Evolutionary conservation across 2,329 filamentous ascomycete genomes (phyloP).

Genomic region (Escovopsis weberi): DNA sequence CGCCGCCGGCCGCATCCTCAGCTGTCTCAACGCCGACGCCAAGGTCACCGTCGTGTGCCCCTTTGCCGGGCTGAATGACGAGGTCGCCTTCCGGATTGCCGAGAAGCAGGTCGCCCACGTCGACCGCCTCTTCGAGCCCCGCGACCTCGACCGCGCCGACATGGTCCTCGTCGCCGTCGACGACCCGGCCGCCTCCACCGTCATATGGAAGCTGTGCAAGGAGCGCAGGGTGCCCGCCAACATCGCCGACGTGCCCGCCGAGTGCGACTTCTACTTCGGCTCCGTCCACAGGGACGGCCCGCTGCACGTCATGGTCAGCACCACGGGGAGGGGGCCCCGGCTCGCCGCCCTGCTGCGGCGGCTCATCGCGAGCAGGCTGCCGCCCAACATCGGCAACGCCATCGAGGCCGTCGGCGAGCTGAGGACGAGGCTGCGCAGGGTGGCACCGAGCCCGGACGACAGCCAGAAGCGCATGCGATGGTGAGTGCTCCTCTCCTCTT

Average conservation of each 20-base stretch:
- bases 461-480: slow-evolving; percentile 84
- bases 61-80: slow-evolving; percentile 63
- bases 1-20: slow-evolving; percentile 83
- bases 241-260: slow-evolving; percentile 89
- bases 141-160: slow-evolving; percentile 66
- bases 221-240: slow-evolving; percentile 73
- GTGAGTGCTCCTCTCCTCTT: slow-evolving; percentile 30
- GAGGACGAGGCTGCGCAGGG: slow-evolving; percentile 60
- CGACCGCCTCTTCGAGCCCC: slow-evolving; percentile 70
- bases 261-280: slow-evolving; percentile 98
- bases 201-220: slow-evolving; percentile 90
- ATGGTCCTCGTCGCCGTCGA: slow-evolving; percentile 94
- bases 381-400: slow-evolving; percentile 67
- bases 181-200: slow-evolving; percentile 77
- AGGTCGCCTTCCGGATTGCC: slow-evolving; percentile 70
- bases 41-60: slow-evolving; percentile 78
- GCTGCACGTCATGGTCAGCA: slow-evolving; percentile 96
- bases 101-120: slow-evolving; percentile 64
- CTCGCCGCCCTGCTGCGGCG: slow-evolving; percentile 75
- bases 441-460: slow-evolving; percentile 58
- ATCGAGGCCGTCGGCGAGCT: slow-evolving; percentile 74
- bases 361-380: slow-evolving; percentile 64
- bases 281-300: slow-evolving; percentile 90
- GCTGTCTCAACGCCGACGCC: slow-evolving; percentile 90
- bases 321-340: slow-evolving; percentile 89